These are phyloP conservation scores for Phytopythium boreale DNA, from an alignment of 352 stramenopile genomes.

Conservation along the genomic window DNA sequence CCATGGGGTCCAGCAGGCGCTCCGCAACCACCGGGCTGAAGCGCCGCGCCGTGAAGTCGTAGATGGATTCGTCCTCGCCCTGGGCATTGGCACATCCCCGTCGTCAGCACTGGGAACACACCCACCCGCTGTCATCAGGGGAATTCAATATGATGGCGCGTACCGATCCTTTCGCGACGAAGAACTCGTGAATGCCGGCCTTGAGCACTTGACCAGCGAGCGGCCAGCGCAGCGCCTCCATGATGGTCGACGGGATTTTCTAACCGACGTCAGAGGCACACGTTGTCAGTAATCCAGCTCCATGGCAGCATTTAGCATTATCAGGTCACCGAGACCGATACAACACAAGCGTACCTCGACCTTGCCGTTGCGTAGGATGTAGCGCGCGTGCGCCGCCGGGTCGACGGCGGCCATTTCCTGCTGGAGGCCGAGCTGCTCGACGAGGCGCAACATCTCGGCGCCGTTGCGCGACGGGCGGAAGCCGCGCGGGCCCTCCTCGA, in stretches of 20 bases:
- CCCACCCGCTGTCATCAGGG: not conserved
- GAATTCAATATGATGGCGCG: not conserved
- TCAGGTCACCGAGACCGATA: too few species aligned
- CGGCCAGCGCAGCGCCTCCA: constrained; percentile 63
- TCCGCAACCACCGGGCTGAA: constrained; percentile 83
- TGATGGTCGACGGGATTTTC: constrained; percentile 59
- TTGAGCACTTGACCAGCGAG: constrained; percentile 48
- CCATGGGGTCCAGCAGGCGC: constrained; percentile 73
- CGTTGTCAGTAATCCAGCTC: too few species aligned
- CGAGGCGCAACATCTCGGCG: constrained; percentile 78
- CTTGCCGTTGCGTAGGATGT: constrained; percentile 67
- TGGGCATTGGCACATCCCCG: not conserved
- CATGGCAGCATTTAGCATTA: too few species aligned
- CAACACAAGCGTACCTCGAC: constrained; percentile 52
- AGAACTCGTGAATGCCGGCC: constrained; percentile 66
- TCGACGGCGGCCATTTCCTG: constrained; percentile 61
- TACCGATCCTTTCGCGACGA: constrained; percentile 32
- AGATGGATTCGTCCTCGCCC: constrained; percentile 73
- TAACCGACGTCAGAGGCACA: constrained; percentile 8
- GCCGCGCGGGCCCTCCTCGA: constrained; percentile 80
- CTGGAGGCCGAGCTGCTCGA: constrained; percentile 75
- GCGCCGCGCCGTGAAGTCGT: constrained; percentile 70
- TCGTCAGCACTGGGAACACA: not conserved
- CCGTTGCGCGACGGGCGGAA: constrained; percentile 85
- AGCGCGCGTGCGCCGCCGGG: constrained; percentile 57